phyloP scores from a whole-genome alignment of 371 early-diverging fungal species.

The Rhizopus stolonifer region DNA sequence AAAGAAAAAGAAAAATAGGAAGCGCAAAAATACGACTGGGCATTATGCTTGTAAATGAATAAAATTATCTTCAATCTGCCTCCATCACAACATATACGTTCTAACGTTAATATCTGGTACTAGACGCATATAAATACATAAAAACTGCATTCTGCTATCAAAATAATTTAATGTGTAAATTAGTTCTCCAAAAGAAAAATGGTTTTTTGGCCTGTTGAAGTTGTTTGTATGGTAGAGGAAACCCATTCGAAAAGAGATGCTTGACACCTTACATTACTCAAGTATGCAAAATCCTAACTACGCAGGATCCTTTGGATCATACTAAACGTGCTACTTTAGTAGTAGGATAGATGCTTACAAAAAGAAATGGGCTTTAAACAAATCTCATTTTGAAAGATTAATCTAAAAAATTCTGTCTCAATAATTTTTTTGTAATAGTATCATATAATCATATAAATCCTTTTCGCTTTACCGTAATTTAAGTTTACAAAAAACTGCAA shows the following conservation, averaged over 20 bases:
- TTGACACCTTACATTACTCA: conserved; percentile 7
- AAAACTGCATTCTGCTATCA: conserved; percentile 7
- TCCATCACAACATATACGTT: conserved; percentile 17
- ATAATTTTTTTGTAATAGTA: no score
- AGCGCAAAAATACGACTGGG: conserved; percentile 17
- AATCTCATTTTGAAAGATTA: no score
- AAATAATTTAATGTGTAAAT: conserved; percentile 5
- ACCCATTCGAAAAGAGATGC: conserved; percentile 2
- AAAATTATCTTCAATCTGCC: conserved; percentile 15
- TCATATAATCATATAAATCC: no score
- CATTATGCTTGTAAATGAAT: conserved; percentile 12
- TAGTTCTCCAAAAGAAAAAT: conserved; percentile 3
- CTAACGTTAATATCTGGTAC: conserved; percentile 18
- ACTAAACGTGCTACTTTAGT: conserved; percentile 4
- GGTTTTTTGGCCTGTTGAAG: conserved; percentile 1
- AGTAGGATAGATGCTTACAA: background rate
- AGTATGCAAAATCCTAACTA: conserved; percentile 3
- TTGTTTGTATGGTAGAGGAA: conserved; percentile 4
- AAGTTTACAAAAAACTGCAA: no score
- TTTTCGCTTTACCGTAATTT: no score
- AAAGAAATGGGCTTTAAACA: background rate
- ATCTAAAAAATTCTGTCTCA: no score
- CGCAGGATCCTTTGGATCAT: conserved; percentile 5
- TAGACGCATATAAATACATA: conserved; percentile 15
- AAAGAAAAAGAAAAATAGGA: conserved; percentile 14